phyloP scores from a whole-genome alignment of 108 stramenopile genomes.

The Epipyxis sp. region DNA sequence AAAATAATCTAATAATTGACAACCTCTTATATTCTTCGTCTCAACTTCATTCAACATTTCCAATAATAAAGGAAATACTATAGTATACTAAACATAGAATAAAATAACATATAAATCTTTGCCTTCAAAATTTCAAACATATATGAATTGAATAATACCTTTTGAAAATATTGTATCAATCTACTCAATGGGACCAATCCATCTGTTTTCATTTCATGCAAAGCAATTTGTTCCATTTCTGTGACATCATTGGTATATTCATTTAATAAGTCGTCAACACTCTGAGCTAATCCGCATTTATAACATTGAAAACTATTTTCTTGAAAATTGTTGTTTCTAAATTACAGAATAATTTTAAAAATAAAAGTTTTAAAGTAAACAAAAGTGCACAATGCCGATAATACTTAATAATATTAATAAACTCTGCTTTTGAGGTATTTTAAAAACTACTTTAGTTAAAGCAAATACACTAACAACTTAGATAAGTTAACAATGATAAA shows the following conservation, averaged over 20 bases:
- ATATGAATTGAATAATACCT: slow-evolving; percentile 14
- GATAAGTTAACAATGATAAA: no score
- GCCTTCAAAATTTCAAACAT: neutral
- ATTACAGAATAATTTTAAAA: no score
- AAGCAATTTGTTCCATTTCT: neutral
- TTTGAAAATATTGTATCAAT: slow-evolving; percentile 8
- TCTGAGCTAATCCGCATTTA: no score
- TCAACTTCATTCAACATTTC: slow-evolving; percentile 18
- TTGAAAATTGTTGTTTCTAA: no score
- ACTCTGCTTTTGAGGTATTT: no score
- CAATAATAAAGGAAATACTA: slow-evolving; percentile 3
- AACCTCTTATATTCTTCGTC: neutral
- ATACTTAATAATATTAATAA: no score
- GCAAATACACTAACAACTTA: no score
- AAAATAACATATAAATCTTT: neutral
- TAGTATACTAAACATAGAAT: slow-evolving; percentile 8
- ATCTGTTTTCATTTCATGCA: neutral
- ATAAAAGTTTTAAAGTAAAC: no score
- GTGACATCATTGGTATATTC: slow-evolving; percentile 12
- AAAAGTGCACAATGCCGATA: no score
- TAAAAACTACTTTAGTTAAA: no score
- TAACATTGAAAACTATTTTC: no score
- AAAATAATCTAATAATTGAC: slow-evolving; percentile 28
- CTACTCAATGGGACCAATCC: slow-evolving; percentile 7
- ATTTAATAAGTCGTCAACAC: neutral